Evolutionary conservation across 164 flowering plant species (phyloP), one percentile per base, ranked within the genome.

Genomic region (Berberis vulgaris): DNA sequence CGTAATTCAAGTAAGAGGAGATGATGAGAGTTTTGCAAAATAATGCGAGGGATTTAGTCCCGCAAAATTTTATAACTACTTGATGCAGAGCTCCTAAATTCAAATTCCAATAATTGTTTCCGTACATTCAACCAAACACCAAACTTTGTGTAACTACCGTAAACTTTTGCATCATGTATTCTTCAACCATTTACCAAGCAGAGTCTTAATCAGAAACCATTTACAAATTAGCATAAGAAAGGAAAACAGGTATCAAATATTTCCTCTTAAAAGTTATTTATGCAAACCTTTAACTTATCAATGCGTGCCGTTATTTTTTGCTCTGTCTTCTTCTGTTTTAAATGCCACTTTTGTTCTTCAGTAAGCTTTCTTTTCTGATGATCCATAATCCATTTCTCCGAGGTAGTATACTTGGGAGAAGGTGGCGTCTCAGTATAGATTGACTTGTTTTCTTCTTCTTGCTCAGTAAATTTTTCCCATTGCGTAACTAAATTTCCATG

Each of bases 351-450:
- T 65, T 82, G 74, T 41, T 91, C 91, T 60, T 54, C 70, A 38
- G 70, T 62, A 54, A 80, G 71, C 69, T 78, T 95, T 64, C 79
- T 81, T 78, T 82, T 89, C 71, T 80, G 86, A 54, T 79, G 83
- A 71, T 79, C 89, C 83, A 82, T 78, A 54, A 95, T 81, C 94
- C 96, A 91, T 76, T 82, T 91, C 73, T 89, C 97, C 41, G 85
- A 76, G 65, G 88, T 85, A 10, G 96, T 87, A 65, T 84, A 77
- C 79, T 79, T 86, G 47, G 93, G 89, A 63, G 89, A 74, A 62
- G 87, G 75, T 45, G 76, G 74, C 53, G 73, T 61, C 60, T 76
- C 81, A 56, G 69, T 60, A 54, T 69, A 57, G 3, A 70, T 43
- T 49, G 77, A 78, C 45, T 41, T 65, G 54, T 79, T 76, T 41